These are phyloP conservation scores for Chytriomyces sp. DNA, from an alignment of 192 early-diverging fungal species.

Conservation along the genomic window DNA sequence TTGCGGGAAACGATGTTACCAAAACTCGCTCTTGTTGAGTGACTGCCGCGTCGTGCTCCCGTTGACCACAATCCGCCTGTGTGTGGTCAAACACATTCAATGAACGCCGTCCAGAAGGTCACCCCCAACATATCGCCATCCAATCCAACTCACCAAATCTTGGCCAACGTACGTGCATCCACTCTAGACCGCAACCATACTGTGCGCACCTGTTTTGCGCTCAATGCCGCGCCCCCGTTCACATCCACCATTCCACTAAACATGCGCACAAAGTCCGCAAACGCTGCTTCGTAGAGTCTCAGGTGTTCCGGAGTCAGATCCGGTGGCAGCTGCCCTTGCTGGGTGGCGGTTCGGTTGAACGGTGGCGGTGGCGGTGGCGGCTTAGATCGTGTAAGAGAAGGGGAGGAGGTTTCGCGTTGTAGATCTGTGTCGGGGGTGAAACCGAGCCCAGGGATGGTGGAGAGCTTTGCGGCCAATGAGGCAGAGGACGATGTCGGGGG, in stretches of 20 bases:
- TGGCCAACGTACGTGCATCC: constrained; percentile 11
- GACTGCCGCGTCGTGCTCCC: not conserved
- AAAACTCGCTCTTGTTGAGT: constrained; percentile 22
- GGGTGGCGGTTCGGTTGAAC: not conserved
- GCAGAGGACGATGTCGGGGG: not conserved
- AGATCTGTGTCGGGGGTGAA: not conserved
- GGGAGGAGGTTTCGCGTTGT: not conserved
- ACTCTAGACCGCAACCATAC: constrained; percentile 31
- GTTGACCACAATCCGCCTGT: not conserved
- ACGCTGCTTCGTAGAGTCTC: constrained; percentile 16
- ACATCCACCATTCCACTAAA: not conserved
- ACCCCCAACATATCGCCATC: not conserved
- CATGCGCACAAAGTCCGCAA: constrained; percentile 2
- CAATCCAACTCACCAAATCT: constrained; percentile 7
- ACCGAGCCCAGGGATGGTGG: constrained; percentile 8
- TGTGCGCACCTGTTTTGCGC: constrained; percentile 24
- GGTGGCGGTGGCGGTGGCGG: constrained; percentile 9
- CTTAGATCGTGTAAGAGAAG: not conserved
- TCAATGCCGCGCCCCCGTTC: not conserved
- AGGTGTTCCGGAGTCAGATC: constrained; percentile 3
- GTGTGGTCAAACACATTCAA: not conserved
- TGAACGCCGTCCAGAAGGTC: not conserved
- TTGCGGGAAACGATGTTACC: constrained; percentile 11
- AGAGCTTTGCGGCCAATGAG: not conserved
- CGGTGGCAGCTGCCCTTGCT: not conserved